These are phyloP conservation scores for Auricularia sp. DNA, from an alignment of 768 basidiomycete species.

Conservation along the genomic window DNA sequence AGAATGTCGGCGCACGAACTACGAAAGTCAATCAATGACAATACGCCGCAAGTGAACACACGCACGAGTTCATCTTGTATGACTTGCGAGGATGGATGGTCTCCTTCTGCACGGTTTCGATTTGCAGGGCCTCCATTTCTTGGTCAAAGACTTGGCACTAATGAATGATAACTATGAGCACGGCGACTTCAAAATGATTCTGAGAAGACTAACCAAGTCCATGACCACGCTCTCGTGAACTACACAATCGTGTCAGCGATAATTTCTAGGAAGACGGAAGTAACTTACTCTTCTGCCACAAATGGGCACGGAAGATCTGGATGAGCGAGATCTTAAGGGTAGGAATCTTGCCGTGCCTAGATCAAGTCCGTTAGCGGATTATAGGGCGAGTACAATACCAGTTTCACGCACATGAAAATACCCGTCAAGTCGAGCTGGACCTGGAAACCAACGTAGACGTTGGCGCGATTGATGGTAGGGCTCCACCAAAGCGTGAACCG, in stretches of 20 bases:
- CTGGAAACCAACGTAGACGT: constrained; percentile 99
- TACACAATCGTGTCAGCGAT: constrained; percentile 18
- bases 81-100: constrained; percentile 99
- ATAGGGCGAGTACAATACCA: neutral
- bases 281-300: constrained; percentile 95
- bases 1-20: constrained; percentile 93
- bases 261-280: constrained; percentile 16
- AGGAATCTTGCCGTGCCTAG: constrained; percentile 94
- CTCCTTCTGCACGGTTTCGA: constrained; percentile 99
- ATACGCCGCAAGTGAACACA: neutral
- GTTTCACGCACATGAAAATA: constrained; percentile 65
- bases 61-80: constrained; percentile 97
- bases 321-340: constrained; percentile 98
- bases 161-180: constrained; percentile 6
- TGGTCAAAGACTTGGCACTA: constrained; percentile 98
- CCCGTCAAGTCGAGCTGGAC: constrained; percentile 97
- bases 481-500: constrained; percentile 99
- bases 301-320: constrained; percentile 98
- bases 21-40: neutral
- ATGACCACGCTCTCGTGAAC: constrained; percentile 89
- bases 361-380: constrained; percentile 1
- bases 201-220: constrained; percentile 51
- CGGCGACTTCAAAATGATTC: neutral
- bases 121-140: constrained; percentile 93
- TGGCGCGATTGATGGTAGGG: constrained; percentile 97